Conservation (phyloP, 768 basidiomycete genomes). For the Xanthoconium stramineum region DNA sequence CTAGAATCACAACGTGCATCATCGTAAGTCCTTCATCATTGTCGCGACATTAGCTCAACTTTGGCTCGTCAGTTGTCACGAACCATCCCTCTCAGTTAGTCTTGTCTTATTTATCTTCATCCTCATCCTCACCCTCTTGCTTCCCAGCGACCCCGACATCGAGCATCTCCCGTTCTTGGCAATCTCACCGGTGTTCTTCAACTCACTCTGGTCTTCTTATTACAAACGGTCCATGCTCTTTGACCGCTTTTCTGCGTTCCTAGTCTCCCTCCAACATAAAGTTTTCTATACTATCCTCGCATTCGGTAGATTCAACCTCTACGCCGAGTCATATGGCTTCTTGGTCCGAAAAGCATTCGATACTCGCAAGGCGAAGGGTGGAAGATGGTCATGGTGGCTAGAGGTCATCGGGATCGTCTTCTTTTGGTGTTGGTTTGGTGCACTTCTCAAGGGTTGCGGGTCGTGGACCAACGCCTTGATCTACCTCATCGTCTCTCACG, state of each 20-base stretch:
- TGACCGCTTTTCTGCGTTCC: slow-evolving; percentile 59
- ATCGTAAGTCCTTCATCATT: slow-evolving; percentile 56
- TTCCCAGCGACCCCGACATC: slow-evolving; percentile 73
- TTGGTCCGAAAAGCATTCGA: slow-evolving; percentile 65
- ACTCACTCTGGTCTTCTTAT: slow-evolving; percentile 88
- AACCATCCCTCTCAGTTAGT: slow-evolving; percentile 94
- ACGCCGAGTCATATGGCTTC: slow-evolving; percentile 79
- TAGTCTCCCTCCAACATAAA: slow-evolving; percentile 82
- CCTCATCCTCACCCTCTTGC: slow-evolving; percentile 3
- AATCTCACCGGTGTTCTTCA: slow-evolving; percentile 83
- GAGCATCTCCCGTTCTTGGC: slow-evolving; percentile 93
- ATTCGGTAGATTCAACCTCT: slow-evolving; percentile 94
- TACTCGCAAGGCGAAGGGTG: slow-evolving; percentile 60
- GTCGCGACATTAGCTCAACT: slow-evolving; percentile 1
- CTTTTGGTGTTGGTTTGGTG: slow-evolving; percentile 88
- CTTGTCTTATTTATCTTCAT: not conserved
- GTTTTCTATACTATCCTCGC: slow-evolving; percentile 90
- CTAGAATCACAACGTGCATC: slow-evolving; percentile 94
- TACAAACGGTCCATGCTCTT: slow-evolving; percentile 85
- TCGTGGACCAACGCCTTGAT: slow-evolving; percentile 64
- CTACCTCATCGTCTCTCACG: slow-evolving; percentile 83
- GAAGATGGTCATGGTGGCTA: slow-evolving; percentile 72
- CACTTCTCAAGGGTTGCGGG: slow-evolving; percentile 67
- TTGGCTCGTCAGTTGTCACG: slow-evolving; percentile 68
- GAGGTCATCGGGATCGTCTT: slow-evolving; percentile 75